phyloP scores from a whole-genome alignment of 164 flowering plant species.

The Annona cherimola region DNA sequence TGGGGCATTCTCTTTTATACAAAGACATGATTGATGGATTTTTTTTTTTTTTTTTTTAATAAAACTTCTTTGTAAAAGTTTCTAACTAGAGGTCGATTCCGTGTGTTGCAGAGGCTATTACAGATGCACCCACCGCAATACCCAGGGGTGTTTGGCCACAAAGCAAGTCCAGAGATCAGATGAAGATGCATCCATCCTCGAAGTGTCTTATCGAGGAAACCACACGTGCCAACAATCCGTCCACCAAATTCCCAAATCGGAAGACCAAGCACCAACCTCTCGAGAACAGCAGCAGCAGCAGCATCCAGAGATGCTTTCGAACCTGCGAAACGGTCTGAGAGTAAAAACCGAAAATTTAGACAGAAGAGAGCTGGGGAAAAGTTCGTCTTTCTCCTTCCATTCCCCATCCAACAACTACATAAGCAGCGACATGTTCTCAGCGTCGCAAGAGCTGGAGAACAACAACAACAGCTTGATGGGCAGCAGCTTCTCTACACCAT shows the following conservation, averaged over 20 bases:
- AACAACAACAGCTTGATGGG: slow-evolving; percentile 22
- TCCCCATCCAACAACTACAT: slow-evolving; percentile 14
- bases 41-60: too few species aligned
- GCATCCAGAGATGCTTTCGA: slow-evolving; percentile 20
- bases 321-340: slow-evolving; percentile 25
- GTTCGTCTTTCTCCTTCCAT: slow-evolving; percentile 36
- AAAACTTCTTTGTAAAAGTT: too few species aligned
- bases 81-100: background rate
- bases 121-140: slow-evolving; percentile 74
- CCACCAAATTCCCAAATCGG: slow-evolving; percentile 4
- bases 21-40: background rate
- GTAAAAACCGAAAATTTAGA: slow-evolving; percentile 36
- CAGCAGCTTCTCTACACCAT: slow-evolving; percentile 31
- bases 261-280: background rate
- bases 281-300: slow-evolving; percentile 7
- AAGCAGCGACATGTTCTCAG: slow-evolving; percentile 15
- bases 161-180: slow-evolving; percentile 96
- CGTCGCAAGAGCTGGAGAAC: slow-evolving; percentile 10
- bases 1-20: too few species aligned
- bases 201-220: slow-evolving; percentile 67
- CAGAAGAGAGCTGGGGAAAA: slow-evolving; percentile 17
- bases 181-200: slow-evolving; percentile 60
- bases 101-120: slow-evolving; percentile 74
- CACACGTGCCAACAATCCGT: slow-evolving; percentile 58
- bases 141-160: slow-evolving; percentile 69